These are phyloP conservation scores for Periconia digitata DNA, from an alignment of 2,329 filamentous ascomycete genomes.

Conservation along the genomic window DNA sequence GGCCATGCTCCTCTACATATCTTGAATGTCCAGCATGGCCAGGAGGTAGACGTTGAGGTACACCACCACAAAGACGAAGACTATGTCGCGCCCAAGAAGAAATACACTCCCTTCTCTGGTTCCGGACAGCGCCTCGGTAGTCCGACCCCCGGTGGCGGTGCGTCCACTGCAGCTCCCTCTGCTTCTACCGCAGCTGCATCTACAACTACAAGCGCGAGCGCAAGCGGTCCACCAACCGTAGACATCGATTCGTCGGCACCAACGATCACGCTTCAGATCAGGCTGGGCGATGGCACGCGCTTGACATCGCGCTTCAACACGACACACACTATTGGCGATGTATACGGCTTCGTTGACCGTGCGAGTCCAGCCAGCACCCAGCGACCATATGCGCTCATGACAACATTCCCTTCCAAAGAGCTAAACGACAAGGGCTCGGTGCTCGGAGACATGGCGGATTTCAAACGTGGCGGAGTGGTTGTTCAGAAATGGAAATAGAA, in stretches of 20 bases:
- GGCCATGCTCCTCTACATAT: conserved; percentile 77
- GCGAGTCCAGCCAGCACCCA: conserved; percentile 59
- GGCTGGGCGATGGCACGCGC: conserved; percentile 75
- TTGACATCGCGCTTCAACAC: conserved; percentile 82
- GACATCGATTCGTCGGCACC: conserved; percentile 67
- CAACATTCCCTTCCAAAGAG: conserved; percentile 82
- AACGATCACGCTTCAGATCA: conserved; percentile 71
- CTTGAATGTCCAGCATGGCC: conserved; percentile 73
- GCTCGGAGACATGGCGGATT: conserved; percentile 51
- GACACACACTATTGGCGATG: conserved; percentile 72
- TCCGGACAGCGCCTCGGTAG: conserved; percentile 74
- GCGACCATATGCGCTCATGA: conserved; percentile 74
- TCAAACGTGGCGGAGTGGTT: conserved; percentile 57
- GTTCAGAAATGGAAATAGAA: conserved; percentile 56
- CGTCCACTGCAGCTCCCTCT: conserved; percentile 37
- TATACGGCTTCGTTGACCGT: conserved; percentile 74
- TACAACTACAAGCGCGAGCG: conserved; percentile 35
- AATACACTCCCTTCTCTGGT: conserved; percentile 75
- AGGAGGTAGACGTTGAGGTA: conserved; percentile 78
- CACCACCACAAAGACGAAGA: conserved; percentile 72
- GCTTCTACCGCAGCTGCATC: conserved; percentile 19
- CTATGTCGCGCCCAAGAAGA: conserved; percentile 71
- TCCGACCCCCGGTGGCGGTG: conserved; percentile 66
- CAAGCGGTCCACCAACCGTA: conserved; percentile 47
- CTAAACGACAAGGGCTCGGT: conserved; percentile 64